Evolutionary conservation across 768 basidiomycete genomes (phyloP).

Genomic region (Calocera viscosa): DNA sequence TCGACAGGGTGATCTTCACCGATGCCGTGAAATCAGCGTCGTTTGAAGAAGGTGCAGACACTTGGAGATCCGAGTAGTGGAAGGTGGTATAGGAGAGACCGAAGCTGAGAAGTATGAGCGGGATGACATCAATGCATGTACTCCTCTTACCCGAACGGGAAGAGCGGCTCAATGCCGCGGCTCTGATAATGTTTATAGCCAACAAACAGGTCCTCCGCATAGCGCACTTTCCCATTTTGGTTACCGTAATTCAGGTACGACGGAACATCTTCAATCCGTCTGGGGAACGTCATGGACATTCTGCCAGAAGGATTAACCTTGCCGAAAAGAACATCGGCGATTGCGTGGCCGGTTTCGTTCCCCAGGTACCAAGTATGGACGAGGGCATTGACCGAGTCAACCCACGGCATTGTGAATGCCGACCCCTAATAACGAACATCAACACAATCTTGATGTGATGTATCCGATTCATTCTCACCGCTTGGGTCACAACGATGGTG

Average conservation of each 20-base stretch:
- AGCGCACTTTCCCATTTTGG: conserved; percentile 52
- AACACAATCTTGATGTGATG: conserved; percentile 11
- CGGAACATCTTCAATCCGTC: conserved; percentile 54
- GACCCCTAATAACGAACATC: conserved; percentile 19
- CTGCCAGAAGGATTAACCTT: conserved; percentile 65
- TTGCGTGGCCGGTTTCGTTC: conserved; percentile 66
- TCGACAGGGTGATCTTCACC: conserved; percentile 44
- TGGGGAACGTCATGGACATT: conserved; percentile 69
- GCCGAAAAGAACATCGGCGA: conserved; percentile 71
- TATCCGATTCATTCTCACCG: conserved; percentile 31
- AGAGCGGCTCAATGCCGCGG: conserved; percentile 47
- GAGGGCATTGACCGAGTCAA: conserved; percentile 48
- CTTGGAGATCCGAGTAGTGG: conserved; percentile 38
- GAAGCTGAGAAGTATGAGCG: conserved; percentile 30
- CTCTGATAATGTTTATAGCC: conserved; percentile 69
- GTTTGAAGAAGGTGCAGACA: conserved; percentile 33
- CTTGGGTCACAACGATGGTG: conserved; percentile 62
- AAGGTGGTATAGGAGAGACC: conserved; percentile 71
- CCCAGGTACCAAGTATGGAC: conserved; percentile 80
- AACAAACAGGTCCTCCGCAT: conserved; percentile 59
- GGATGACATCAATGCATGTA: background rate
- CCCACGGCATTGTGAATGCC: conserved; percentile 52
- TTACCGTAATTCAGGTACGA: conserved; percentile 56
- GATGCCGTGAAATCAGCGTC: conserved; percentile 40
- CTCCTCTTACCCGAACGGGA: conserved; percentile 56